Evolutionary conservation across 1,139 yeast species (phyloP).

Genomic region (Yamadazyma jaroonii): DNA sequence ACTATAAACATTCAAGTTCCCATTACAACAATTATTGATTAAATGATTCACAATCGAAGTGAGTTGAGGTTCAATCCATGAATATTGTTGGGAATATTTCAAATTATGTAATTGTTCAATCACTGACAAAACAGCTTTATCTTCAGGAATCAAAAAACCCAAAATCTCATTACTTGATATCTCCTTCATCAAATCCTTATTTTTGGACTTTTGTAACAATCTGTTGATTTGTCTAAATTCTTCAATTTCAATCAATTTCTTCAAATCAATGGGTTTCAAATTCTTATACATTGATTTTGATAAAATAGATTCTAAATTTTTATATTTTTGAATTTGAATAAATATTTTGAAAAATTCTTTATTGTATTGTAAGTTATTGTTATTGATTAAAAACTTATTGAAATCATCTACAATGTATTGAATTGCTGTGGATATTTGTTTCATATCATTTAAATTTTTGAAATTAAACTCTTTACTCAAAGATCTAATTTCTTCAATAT

Average conservation of each 20-base stretch:
- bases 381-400: constrained; percentile 15
- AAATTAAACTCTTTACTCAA: constrained; percentile 25
- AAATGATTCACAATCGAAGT: constrained; percentile 5
- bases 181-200: not conserved
- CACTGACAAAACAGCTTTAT: constrained; percentile 1
- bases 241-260: constrained; percentile 7
- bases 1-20: constrained; percentile 7
- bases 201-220: not conserved
- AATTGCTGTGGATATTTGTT: constrained; percentile 20
- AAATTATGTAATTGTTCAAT: constrained; percentile 7
- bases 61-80: constrained; percentile 2
- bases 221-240: constrained; percentile 7
- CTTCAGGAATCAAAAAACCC: constrained; percentile 4
- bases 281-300: constrained; percentile 1
- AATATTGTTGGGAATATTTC: not conserved
- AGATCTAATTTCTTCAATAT: constrained; percentile 22
- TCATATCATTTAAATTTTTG: constrained; percentile 8
- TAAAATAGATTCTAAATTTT: constrained; percentile 20
- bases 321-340: constrained; percentile 27
- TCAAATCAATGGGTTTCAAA: constrained; percentile 15
- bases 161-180: constrained; percentile 2
- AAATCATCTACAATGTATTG: constrained; percentile 20
- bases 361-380: constrained; percentile 13
- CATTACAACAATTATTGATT: constrained; percentile 9
- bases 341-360: constrained; percentile 20